Conservation (phyloP, 352 stramenopile genomes). For the Hyaloperonospora brassicae region DNA sequence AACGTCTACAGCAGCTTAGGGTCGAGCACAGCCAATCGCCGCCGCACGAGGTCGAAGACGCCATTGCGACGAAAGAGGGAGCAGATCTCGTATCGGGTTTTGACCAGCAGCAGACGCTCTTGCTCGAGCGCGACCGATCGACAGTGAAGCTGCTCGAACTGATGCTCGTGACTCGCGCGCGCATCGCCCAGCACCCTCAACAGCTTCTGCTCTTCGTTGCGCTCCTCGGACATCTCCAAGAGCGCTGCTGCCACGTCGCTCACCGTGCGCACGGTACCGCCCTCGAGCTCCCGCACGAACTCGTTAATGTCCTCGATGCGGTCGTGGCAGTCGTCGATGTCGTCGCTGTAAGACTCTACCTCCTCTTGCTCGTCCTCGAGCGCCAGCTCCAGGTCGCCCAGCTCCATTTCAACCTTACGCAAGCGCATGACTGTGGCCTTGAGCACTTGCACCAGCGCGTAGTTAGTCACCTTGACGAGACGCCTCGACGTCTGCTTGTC, state of each 20-base stretch:
- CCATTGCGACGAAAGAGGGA: slow-evolving; percentile 35
- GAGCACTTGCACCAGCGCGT: slow-evolving; percentile 34
- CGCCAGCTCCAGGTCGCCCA: slow-evolving; percentile 28
- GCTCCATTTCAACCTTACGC: slow-evolving; percentile 27
- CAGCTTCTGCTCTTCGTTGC: slow-evolving; percentile 32
- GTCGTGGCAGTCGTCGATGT: slow-evolving; percentile 38
- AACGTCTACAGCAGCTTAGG: slow-evolving; percentile 25
- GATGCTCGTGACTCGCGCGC: slow-evolving; percentile 26
- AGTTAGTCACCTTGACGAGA: slow-evolving; percentile 37
- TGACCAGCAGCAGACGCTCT: slow-evolving; percentile 25
- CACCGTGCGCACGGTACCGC: slow-evolving; percentile 27
- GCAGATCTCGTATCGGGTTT: slow-evolving; percentile 34
- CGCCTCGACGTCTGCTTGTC: slow-evolving; percentile 29
- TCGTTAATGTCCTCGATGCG: slow-evolving; percentile 38
- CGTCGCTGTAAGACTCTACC: slow-evolving; percentile 34
- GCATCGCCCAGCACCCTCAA: slow-evolving; percentile 30
- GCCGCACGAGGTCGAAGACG: slow-evolving; percentile 33
- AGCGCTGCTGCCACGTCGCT: slow-evolving; percentile 25
- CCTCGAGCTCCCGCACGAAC: slow-evolving; percentile 31
- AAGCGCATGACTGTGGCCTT: slow-evolving; percentile 28
- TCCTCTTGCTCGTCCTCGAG: slow-evolving; percentile 35
- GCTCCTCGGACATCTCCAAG: slow-evolving; percentile 32
- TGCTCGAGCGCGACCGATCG: slow-evolving; percentile 21
- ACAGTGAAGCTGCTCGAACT: slow-evolving; percentile 22
- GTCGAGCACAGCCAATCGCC: slow-evolving; percentile 25